Percentiles rank a stretch among this genome's conserved stretches.
Conservation (phyloP, 2,329 filamentous ascomycete genomes). For the Amauroascus verrucosus region DNA sequence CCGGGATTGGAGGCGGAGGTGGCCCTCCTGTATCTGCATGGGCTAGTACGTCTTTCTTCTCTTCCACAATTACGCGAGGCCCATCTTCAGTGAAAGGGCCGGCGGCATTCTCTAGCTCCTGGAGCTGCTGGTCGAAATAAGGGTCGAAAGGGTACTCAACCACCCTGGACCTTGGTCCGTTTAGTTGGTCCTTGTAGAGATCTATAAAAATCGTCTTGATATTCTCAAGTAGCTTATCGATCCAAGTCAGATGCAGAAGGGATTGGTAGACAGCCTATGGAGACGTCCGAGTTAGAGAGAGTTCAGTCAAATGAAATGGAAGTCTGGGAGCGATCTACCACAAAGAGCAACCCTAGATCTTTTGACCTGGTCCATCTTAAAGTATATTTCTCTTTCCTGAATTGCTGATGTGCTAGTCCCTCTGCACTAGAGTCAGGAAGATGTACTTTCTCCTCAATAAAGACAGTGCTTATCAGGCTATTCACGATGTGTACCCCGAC, state of each 20-base stretch:
- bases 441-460: conserved; percentile 83
- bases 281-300: neutral
- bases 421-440: conserved; percentile 45
- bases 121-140: conserved; percentile 89
- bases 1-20: conserved; percentile 44
- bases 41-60: conserved; percentile 38
- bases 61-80: conserved; percentile 26
- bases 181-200: conserved; percentile 79
- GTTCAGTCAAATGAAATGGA: neutral
- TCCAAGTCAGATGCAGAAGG: conserved; percentile 88
- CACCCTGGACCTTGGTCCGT: conserved; percentile 64
- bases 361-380: conserved; percentile 89
- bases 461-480: conserved; percentile 88
- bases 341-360: conserved; percentile 89
- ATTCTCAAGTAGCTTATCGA: conserved; percentile 92
- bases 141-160: conserved; percentile 78
- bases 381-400: conserved; percentile 86
- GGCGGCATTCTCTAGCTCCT: conserved; percentile 51
- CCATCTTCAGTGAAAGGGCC: conserved; percentile 40
- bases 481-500: conserved; percentile 80
- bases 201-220: conserved; percentile 85
- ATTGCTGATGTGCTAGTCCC: conserved; percentile 53
- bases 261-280: conserved; percentile 88
- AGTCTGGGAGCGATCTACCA: conserved; percentile 49
- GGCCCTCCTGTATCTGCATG: conserved; percentile 42